Evolutionary conservation across 192 early-diverging fungal genomes (phyloP).

Genomic region (Dispira simplex): DNA sequence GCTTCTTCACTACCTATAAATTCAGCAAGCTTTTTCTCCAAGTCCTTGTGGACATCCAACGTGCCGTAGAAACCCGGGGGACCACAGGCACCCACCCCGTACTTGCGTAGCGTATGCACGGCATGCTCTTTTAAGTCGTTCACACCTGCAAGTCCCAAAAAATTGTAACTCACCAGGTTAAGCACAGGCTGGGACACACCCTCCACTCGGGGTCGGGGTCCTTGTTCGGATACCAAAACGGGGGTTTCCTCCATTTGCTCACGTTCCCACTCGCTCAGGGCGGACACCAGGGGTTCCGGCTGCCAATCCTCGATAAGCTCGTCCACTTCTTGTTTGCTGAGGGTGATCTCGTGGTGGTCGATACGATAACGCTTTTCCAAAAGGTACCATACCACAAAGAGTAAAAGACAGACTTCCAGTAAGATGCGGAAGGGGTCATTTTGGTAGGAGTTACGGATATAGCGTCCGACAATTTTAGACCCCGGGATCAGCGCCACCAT

Average conservation of each 20-base stretch:
- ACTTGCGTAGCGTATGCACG: constrained; percentile 68
- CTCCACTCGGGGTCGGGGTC: constrained; percentile 42
- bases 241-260: constrained; percentile 58
- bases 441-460: constrained; percentile 83
- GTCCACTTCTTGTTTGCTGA: constrained; percentile 90
- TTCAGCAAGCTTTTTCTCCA: constrained; percentile 71
- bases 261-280: constrained; percentile 47
- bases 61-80: constrained; percentile 94
- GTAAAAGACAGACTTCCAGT: constrained; percentile 67
- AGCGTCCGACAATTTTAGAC: constrained; percentile 55
- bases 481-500: constrained; percentile 43
- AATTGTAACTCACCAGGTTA: constrained; percentile 83
- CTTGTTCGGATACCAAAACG: constrained; percentile 23
- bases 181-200: constrained; percentile 42
- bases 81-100: constrained; percentile 93
- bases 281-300: constrained; percentile 83
- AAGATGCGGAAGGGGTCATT: constrained; percentile 82
- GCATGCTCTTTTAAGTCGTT: constrained; percentile 69
- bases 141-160: constrained; percentile 62
- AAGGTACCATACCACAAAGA: constrained; percentile 83
- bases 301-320: constrained; percentile 91
- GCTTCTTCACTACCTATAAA: constrained; percentile 74
- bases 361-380: constrained; percentile 65
- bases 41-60: constrained; percentile 86
- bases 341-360: constrained; percentile 52